Evolutionary conservation across 2,329 filamentous ascomycete species (phyloP), one percentile per base, ranked within the genome.

Genomic region (Fusarium transvaalense): DNA sequence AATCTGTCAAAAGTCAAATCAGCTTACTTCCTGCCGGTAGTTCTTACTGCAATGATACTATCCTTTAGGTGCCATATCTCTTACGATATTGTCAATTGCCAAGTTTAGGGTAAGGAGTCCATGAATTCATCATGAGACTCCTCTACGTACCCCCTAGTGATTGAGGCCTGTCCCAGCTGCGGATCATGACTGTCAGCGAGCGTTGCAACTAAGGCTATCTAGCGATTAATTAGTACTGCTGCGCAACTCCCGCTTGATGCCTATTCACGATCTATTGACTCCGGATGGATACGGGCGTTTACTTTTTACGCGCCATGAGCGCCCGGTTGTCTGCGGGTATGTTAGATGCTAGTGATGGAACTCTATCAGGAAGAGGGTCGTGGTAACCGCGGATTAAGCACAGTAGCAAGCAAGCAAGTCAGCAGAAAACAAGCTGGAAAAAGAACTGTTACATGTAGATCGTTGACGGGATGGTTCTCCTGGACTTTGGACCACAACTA

Each of bases 281-380:
- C 12, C 14, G 14, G 13, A 52, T 46, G 46, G 32, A 32, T 56
- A 39, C 41, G 32, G 61, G 56, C 52, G 45, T 65, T 59, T 58
- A 58, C 19, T 32, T 51, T 59, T 45, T 57, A 64, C 41, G 39
- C 56, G 61, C 57, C 56, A 55, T 56, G 45, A 45, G 61, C 64
- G 56, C 43, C 56, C 43, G 60, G 39, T 12, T 45, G 27, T n/a
- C 32, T 61, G 41, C 57, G 42, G 57, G 31, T 59, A 41, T 51
- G 42, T 35, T 13, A 46, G 34, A 55, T 34, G 38, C 37, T 46
- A 45, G 19, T 19, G 41, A 41, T 34, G 41, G 19, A 64, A 59
- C 32, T 39, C 32, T 39, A 15, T n/a, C 19, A 50, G 19, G 15
- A 21, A 23, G 25, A 42, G 38, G 47, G 34, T 31, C 38, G 13